A percentile compares a stretch with the other conserved stretches of the same genome.
Conservation (phyloP, 768 basidiomycete species). For the Suillus variegatus region DNA sequence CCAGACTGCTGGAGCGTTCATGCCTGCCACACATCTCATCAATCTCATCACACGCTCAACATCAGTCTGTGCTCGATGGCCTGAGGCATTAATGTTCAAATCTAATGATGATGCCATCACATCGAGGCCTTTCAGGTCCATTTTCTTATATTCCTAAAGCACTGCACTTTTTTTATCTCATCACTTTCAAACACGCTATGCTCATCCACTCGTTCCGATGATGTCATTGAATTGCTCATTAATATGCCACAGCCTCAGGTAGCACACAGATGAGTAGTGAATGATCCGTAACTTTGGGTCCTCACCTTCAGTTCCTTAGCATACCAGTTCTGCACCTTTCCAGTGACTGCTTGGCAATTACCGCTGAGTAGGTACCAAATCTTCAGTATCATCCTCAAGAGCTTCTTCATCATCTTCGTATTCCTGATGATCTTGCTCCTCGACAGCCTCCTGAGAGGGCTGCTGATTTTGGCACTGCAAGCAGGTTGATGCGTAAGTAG, state of each 20-base stretch:
- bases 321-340: background rate
- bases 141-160: background rate
- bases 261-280: background rate
- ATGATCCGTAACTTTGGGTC: background rate
- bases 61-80: background rate
- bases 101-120: background rate
- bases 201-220: background rate
- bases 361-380: conserved; percentile 31
- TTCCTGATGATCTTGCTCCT: conserved; percentile 31
- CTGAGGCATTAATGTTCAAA: background rate
- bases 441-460: conserved; percentile 13
- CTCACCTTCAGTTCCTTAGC: conserved; percentile 1
- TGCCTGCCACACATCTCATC: background rate
- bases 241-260: background rate
- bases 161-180: background rate
- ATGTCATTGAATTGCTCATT: background rate
- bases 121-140: background rate
- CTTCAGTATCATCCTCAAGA: conserved; percentile 25
- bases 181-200: background rate
- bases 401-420: conserved; percentile 28
- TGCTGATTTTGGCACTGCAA: conserved; percentile 35
- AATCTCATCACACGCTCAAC: too few species aligned
- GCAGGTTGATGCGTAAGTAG: conserved; percentile 8
- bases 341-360: conserved; percentile 12
- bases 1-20: background rate